These are phyloP conservation scores for Xylariales sp. DNA, from an alignment of 2,329 filamentous ascomycete genomes.

Conservation along the genomic window DNA sequence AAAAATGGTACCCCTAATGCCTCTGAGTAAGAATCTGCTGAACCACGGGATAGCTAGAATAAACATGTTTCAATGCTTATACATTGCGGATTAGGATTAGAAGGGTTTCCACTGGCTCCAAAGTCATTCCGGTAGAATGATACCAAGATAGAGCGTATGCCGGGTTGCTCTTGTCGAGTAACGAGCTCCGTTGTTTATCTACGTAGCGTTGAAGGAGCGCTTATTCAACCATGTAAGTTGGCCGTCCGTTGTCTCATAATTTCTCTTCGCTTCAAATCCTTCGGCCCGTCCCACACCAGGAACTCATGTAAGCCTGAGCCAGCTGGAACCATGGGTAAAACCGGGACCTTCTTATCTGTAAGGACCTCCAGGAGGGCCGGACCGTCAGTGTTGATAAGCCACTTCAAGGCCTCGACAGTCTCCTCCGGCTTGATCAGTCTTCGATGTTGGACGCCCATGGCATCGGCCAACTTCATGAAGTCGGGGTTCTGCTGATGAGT, in stretches of 20 bases:
- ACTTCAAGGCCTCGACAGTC: conserved; percentile 71
- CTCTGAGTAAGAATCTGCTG: no score
- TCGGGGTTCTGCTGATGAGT: conserved; percentile 95
- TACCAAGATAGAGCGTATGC: no score
- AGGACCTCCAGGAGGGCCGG: conserved; percentile 89
- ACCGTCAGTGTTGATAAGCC: conserved; percentile 86
- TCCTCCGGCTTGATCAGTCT: conserved; percentile 71
- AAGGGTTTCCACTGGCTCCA: no score
- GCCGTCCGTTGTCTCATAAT: conserved; percentile 43
- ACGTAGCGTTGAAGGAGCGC: no score
- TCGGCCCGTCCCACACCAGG: conserved; percentile 70
- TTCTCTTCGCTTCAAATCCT: conserved; percentile 12
- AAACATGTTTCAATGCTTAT: no score
- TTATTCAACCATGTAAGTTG: conserved; percentile 29
- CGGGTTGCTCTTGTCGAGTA: no score
- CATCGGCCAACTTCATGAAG: conserved; percentile 87
- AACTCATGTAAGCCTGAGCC: conserved; percentile 90
- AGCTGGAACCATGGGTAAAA: conserved; percentile 94
- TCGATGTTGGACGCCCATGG: conserved; percentile 80
- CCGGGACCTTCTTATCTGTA: conserved; percentile 86
- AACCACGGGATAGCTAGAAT: no score
- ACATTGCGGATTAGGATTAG: no score
- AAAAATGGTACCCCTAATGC: no score
- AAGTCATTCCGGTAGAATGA: no score
- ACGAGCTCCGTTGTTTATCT: no score